phyloP scores from a whole-genome alignment of 2,329 filamentous ascomycete species.

The Talaromyces pinophilus region DNA sequence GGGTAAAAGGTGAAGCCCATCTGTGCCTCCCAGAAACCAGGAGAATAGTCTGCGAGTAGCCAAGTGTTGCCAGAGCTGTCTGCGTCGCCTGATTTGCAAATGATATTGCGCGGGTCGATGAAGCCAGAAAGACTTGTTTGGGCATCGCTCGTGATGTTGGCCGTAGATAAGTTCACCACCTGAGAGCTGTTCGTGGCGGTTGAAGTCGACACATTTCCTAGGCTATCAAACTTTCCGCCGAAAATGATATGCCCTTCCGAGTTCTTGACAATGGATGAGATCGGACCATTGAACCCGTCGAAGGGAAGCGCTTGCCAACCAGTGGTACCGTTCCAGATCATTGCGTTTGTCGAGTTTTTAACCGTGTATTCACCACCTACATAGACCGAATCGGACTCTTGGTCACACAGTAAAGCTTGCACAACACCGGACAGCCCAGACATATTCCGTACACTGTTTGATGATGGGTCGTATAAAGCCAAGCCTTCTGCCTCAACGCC shows the following conservation, averaged over 20 bases:
- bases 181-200: constrained; percentile 64
- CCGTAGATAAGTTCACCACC: constrained; percentile 79
- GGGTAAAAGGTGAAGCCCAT: constrained; percentile 85
- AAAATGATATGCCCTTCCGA: constrained; percentile 85
- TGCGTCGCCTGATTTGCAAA: constrained; percentile 72
- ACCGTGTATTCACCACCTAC: constrained; percentile 84
- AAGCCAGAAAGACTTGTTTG: constrained; percentile 65
- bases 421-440: constrained; percentile 82
- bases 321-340: constrained; percentile 70
- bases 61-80: constrained; percentile 76
- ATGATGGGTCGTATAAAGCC: constrained; percentile 76
- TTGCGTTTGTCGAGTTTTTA: constrained; percentile 82
- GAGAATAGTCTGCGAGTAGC: constrained; percentile 71
- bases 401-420: constrained; percentile 78
- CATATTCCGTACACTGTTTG: constrained; percentile 69
- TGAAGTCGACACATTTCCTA: constrained; percentile 65
- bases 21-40: constrained; percentile 79
- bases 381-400: constrained; percentile 75
- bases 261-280: constrained; percentile 79
- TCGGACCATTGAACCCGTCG: constrained; percentile 89
- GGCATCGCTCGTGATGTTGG: constrained; percentile 68
- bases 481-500: constrained; percentile 74
- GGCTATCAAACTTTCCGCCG: constrained; percentile 82
- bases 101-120: constrained; percentile 73
- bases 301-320: constrained; percentile 84